Conservation (phyloP, 2,329 filamentous ascomycete genomes). For the Curvularia sp. region DNA sequence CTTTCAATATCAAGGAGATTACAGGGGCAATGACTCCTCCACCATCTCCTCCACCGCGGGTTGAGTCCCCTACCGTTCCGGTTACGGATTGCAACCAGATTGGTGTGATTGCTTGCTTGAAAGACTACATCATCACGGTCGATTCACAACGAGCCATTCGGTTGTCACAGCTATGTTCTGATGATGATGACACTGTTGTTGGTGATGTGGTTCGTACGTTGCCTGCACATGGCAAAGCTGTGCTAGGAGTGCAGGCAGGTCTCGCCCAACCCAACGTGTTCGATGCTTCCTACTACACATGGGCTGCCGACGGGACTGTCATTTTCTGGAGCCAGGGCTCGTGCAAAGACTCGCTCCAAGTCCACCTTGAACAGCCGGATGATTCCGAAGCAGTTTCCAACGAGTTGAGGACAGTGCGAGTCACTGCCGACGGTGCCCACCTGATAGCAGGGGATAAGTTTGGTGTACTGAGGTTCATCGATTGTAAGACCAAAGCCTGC, state of each 20-base stretch:
- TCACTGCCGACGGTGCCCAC: conserved; percentile 67
- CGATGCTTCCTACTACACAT: conserved; percentile 82
- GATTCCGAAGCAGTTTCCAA: conserved; percentile 59
- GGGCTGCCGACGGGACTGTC: conserved; percentile 81
- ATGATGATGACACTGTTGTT: conserved; percentile 38
- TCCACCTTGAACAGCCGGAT: conserved; percentile 71
- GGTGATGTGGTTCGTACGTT: conserved; percentile 53
- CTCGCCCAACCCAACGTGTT: conserved; percentile 66
- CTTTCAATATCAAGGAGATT: conserved; percentile 51
- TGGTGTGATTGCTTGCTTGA: conserved; percentile 49
- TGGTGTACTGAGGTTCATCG: conserved; percentile 77
- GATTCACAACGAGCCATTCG: conserved; percentile 79
- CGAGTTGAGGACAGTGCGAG: conserved; percentile 64
- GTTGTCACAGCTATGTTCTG: conserved; percentile 58
- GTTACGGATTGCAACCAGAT: conserved; percentile 42
- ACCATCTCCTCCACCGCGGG: conserved; percentile 45
- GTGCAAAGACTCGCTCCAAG: conserved; percentile 67
- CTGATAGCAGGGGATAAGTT: conserved; percentile 86
- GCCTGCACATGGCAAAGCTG: conserved; percentile 64
- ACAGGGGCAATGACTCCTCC: conserved; percentile 40
- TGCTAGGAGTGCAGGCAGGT: conserved; percentile 71
- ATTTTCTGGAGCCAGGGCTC: conserved; percentile 84
- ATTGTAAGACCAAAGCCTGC: conserved; percentile 66
- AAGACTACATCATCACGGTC: conserved; percentile 60
- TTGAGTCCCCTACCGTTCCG: conserved; percentile 41